phyloP scores from a whole-genome alignment of 257 asterid species.

The Penstemon newberryi region DNA sequence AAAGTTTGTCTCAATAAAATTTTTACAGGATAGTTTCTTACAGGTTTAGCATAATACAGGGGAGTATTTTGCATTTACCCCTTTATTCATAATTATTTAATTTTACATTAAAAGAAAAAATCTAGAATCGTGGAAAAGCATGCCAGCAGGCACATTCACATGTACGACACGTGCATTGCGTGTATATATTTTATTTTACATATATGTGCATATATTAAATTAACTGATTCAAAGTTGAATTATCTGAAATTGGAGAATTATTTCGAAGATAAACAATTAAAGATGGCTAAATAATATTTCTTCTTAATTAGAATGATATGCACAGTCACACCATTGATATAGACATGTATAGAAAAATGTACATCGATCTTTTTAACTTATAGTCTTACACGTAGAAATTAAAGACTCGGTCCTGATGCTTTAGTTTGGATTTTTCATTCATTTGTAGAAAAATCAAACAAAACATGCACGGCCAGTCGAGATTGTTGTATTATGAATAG shows the following conservation, averaged over 20 bases:
- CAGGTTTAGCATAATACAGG: no score
- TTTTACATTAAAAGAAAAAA: no score
- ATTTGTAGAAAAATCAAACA: conserved; percentile 22
- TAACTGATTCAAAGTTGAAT: neutral
- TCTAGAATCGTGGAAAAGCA: no score
- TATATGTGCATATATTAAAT: neutral
- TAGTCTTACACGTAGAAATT: neutral
- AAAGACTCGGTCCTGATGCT: neutral
- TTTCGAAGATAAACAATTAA: neutral
- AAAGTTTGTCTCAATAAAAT: no score
- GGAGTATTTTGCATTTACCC: no score
- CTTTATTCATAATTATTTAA: no score
- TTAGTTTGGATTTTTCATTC: conserved; percentile 11
- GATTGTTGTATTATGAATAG: neutral
- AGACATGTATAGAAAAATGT: conserved; percentile 11
- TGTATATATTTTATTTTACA: no score
- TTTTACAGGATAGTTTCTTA: no score
- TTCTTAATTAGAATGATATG: conserved; percentile 1
- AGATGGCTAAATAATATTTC: neutral
- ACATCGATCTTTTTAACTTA: neutral
- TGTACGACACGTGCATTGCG: no score
- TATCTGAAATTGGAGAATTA: conserved; percentile 20
- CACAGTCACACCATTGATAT: conserved; percentile 8
- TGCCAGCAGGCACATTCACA: no score
- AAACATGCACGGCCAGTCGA: conserved; percentile 8